Evolutionary conservation across 495 filamentous ascomycete species (phyloP).

Genomic region (Aspergillus biplanus): DNA sequence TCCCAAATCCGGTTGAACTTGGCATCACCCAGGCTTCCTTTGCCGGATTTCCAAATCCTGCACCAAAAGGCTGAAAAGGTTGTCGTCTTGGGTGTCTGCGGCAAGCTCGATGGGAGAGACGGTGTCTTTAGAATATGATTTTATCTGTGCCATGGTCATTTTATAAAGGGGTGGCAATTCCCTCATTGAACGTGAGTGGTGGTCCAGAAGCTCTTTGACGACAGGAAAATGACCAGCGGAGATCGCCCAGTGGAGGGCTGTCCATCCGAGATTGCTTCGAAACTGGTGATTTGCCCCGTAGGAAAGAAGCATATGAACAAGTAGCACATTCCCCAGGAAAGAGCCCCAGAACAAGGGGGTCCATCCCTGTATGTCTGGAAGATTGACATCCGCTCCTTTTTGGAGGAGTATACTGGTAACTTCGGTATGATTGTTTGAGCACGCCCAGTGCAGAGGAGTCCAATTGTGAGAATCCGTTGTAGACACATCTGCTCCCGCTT

Average conservation of each 20-base stretch:
- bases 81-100: neutral
- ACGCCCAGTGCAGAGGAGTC: conserved; percentile 36
- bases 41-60: conserved; percentile 8
- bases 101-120: conserved; percentile 3
- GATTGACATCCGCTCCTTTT: conserved; percentile 37
- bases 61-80: conserved; percentile 12
- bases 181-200: neutral
- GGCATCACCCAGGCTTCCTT: neutral
- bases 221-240: conserved; percentile 11
- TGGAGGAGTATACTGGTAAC: conserved; percentile 34
- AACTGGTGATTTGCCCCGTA: conserved; percentile 17
- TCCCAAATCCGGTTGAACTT: conserved; percentile 20
- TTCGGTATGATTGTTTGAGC: conserved; percentile 24
- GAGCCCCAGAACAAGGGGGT: conserved; percentile 36
- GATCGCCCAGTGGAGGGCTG: conserved; percentile 24
- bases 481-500: neutral
- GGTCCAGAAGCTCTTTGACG: conserved; percentile 17
- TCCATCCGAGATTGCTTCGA: conserved; percentile 21
- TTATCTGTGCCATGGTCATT: conserved; percentile 9
- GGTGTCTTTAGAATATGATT: neutral
- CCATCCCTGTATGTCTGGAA: conserved; percentile 21
- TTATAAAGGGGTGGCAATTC: neutral
- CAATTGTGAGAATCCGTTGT: conserved; percentile 14
- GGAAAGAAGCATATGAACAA: conserved; percentile 21
- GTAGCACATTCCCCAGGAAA: conserved; percentile 18